Conservation (phyloP, 2,329 filamentous ascomycete species). For the Myriosclerotinia duriaeana region DNA sequence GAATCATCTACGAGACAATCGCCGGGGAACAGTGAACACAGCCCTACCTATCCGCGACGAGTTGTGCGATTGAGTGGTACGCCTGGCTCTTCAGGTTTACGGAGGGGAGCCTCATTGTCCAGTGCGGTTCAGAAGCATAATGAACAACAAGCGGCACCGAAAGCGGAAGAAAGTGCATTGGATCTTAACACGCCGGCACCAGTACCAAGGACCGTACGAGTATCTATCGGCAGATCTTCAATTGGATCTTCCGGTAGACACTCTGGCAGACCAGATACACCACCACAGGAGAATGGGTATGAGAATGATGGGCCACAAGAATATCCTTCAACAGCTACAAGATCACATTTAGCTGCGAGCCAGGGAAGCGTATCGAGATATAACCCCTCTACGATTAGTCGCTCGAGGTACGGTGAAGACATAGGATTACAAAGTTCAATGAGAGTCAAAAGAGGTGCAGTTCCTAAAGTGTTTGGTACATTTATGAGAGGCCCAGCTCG, state of each 20-base stretch:
- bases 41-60: conserved; percentile 36
- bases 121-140: conserved; percentile 32
- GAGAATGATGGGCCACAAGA: conserved; percentile 33
- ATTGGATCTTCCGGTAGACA: conserved; percentile 36
- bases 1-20: conserved; percentile 22
- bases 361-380: conserved; percentile 56
- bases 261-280: conserved; percentile 34
- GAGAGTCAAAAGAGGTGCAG: conserved; percentile 71
- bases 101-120: conserved; percentile 37
- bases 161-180: conserved; percentile 34
- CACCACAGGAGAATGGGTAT: conserved; percentile 30
- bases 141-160: conserved; percentile 31
- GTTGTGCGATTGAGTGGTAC: conserved; percentile 40
- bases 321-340: conserved; percentile 49
- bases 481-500: conserved; percentile 80
- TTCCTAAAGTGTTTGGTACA: conserved; percentile 64
- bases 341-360: conserved; percentile 48
- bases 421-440: conserved; percentile 68
- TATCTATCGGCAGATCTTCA: conserved; percentile 35
- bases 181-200: conserved; percentile 40
- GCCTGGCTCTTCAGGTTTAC: conserved; percentile 35
- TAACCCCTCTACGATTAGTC: conserved; percentile 49
- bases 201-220: conserved; percentile 36
- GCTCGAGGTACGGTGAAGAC: conserved; percentile 60
- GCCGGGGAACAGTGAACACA: conserved; percentile 31